phyloP scores from a whole-genome alignment of 1,284 basidiomycete genomes.

The Xerocomus nothofagi region DNA sequence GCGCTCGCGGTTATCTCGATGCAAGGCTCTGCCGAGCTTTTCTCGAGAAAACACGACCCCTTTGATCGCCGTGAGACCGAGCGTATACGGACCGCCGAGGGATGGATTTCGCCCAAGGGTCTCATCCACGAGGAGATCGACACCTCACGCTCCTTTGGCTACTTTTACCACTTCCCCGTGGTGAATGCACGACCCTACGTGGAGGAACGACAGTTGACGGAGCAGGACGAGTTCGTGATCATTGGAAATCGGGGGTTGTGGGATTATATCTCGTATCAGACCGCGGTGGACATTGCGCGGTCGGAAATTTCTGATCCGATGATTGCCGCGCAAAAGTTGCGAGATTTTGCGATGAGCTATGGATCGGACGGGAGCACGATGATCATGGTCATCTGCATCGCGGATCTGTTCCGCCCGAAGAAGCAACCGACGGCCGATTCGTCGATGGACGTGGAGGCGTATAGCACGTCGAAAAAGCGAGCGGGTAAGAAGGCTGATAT shows the following conservation, averaged over 20 bases:
- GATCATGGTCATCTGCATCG: conserved; percentile 96
- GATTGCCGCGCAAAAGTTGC: conserved; percentile 95
- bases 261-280: conserved; percentile 95
- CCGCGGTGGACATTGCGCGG: conserved; percentile 95
- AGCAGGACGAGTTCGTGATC: conserved; percentile 96
- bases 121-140: conserved; percentile 92
- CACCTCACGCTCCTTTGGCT: conserved; percentile 92
- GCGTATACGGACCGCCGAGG: conserved; percentile 89
- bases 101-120: conserved; percentile 95
- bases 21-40: conserved; percentile 73
- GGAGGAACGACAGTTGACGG: conserved; percentile 67
- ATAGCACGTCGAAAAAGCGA: conserved; percentile 39
- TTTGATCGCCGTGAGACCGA: conserved; percentile 85
- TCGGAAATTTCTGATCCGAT: conserved; percentile 86
- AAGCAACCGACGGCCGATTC: conserved; percentile 46
- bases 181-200: conserved; percentile 90
- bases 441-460: conserved; percentile 43
- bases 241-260: conserved; percentile 92
- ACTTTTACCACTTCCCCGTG: conserved; percentile 88
- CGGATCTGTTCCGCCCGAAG: conserved; percentile 70
- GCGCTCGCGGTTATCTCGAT: conserved; percentile 88
- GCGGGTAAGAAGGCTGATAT: conserved; percentile 47
- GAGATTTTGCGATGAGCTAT: conserved; percentile 97
- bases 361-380: conserved; percentile 93
- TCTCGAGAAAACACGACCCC: conserved; percentile 88